Evolutionary conservation across 106 monocot genomes (phyloP).

Genomic region (Amphibolis antarctica): DNA sequence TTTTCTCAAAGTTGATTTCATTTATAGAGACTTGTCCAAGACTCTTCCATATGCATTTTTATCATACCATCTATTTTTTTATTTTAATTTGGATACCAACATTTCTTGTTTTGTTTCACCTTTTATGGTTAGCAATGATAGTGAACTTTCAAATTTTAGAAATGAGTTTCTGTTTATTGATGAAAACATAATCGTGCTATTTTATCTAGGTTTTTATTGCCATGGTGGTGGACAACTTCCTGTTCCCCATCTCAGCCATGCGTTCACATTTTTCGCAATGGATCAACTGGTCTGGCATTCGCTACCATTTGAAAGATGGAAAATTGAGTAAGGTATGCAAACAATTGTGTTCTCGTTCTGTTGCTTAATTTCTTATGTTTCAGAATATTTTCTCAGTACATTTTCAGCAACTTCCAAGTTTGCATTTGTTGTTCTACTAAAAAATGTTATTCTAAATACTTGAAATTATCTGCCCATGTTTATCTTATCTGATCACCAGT

Average conservation of each 20-base stretch:
- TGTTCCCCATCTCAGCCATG: slow-evolving; percentile 77
- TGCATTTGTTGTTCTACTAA: no score
- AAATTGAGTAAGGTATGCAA: slow-evolving; percentile 66
- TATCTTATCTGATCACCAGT: no score
- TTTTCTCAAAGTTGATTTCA: neutral
- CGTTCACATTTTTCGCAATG: slow-evolving; percentile 80
- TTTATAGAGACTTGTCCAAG: neutral
- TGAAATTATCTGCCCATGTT: no score
- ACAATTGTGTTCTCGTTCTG: neutral
- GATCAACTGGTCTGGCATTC: slow-evolving; percentile 92
- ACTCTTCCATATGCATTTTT: neutral
- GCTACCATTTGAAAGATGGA: slow-evolving; percentile 71
- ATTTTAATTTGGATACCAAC: neutral
- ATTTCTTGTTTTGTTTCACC: neutral
- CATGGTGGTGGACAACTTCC: slow-evolving; percentile 87
- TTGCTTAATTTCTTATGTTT: neutral
- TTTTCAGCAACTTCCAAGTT: no score
- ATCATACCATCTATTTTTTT: neutral
- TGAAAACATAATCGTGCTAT: slow-evolving; percentile 1
- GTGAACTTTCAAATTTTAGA: neutral
- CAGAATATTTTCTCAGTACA: neutral
- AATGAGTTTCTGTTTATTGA: neutral
- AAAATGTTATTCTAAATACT: no score
- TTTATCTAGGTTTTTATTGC: slow-evolving; percentile 66
- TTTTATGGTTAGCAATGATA: neutral